phyloP scores from a whole-genome alignment of 257 asterid species.

The Przewalskia tangutica region DNA sequence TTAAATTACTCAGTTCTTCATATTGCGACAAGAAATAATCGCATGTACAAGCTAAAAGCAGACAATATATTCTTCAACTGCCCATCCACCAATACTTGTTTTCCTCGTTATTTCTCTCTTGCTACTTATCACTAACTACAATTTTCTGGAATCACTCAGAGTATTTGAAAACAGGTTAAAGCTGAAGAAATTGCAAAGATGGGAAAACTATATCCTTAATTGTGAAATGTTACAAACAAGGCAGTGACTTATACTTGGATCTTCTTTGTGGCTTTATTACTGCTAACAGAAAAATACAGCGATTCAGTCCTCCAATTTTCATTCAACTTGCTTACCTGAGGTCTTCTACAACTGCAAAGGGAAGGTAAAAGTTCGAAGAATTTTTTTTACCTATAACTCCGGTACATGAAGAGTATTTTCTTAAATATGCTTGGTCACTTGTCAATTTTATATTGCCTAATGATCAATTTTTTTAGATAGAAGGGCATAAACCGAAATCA shows the following conservation, averaged over 20 bases:
- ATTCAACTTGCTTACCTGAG: neutral
- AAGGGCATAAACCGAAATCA: neutral
- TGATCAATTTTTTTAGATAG: neutral
- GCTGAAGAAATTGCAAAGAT: neutral
- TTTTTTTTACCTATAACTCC: neutral
- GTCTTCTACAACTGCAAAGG: neutral
- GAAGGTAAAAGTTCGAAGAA: neutral
- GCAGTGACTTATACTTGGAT: neutral
- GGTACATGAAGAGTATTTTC: neutral
- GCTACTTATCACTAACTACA: neutral
- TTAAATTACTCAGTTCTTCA: too few species aligned
- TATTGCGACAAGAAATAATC: neutral
- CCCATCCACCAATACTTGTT: neutral
- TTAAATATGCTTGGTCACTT: neutral
- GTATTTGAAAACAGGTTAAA: neutral
- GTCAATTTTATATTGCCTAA: neutral
- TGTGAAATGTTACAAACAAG: neutral
- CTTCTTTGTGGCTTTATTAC: neutral
- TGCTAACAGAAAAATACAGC: neutral
- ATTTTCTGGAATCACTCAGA: neutral
- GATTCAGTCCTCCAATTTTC: neutral
- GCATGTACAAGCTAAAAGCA: neutral
- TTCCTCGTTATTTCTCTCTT: neutral
- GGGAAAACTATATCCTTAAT: neutral
- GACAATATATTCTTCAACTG: neutral